Evolutionary conservation across 257 asterid species (phyloP), one percentile per base, ranked within the genome.

Genomic region (Ilex asprella): DNA sequence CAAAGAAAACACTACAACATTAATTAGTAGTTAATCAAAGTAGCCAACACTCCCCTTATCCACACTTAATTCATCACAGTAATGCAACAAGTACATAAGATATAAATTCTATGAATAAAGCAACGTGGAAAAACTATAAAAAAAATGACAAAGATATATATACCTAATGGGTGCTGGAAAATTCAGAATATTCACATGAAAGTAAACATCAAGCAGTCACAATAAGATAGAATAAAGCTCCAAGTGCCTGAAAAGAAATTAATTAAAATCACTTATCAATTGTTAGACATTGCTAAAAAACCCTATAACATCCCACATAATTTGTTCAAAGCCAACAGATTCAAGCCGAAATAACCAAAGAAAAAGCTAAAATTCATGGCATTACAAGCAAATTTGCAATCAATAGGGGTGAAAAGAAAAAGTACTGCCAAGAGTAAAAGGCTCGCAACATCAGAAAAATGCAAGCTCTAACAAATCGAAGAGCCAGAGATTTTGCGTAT

Each of bases 121-220:
- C 12, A 43, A 5, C 49, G 12, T 43, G 49, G 49, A 43, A 5
- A 43, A 12, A 7, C 12, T 43, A 5, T 75, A 74, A 62, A 56
- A 64, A 70, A 68, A 61, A 70, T 51, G 67, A 61, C 64, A 73
- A 66, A 71, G 73, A n/a, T n/a, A n/a, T n/a, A 68, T 67, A 73
- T 55, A 55, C 69, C 78, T 10, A 57, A 51, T 69, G 68, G 51
- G 13, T 56, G 53, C 66, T 60, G 54, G 49, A 59, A 70, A 62
- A 61, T 52, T 58, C 76, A 46, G 67, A 30, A 81, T 78, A 77
- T 77, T 79, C 73, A n/a, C n/a, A n/a, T n/a, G n/a, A n/a, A n/a
- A n/a, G n/a, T n/a, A n/a, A n/a, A n/a, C n/a, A n/a, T n/a, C 82
- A 74, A 66, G 10, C 60, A 43, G 8, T 43, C 49, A 43, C 49